These are phyloP conservation scores for Tuber umbilicatum DNA, from an alignment of 495 filamentous ascomycete genomes.

Conservation along the genomic window DNA sequence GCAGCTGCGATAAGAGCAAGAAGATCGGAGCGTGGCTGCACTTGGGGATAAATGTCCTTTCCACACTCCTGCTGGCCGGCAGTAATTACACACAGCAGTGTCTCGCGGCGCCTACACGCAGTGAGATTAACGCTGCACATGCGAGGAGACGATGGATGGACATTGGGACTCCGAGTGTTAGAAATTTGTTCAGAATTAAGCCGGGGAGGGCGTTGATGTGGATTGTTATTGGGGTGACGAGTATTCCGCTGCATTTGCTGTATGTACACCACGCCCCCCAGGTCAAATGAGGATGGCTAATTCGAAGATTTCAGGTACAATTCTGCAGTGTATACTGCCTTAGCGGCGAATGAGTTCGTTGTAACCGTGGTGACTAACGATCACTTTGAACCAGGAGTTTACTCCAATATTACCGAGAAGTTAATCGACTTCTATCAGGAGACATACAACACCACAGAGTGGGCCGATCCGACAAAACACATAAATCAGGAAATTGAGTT, in stretches of 20 bases:
- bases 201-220: conserved; percentile 22
- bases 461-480: too few relatives aligned
- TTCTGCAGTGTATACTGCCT: too few relatives aligned
- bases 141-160: conserved; percentile 28
- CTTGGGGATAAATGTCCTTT: conserved; percentile 38
- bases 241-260: conserved; percentile 38
- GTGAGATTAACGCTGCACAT: conserved; percentile 40
- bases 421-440: too few relatives aligned
- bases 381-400: too few relatives aligned
- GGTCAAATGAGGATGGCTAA: too few relatives aligned
- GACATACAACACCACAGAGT: too few relatives aligned
- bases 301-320: too few relatives aligned
- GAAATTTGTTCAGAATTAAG: conserved; percentile 32
- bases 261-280: too few relatives aligned
- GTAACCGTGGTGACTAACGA: too few relatives aligned
- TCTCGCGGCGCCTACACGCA: conserved; percentile 38
- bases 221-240: conserved; percentile 27
- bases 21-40: conserved; percentile 24
- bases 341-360: too few relatives aligned
- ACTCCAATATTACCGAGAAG: too few relatives aligned
- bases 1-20: conserved; percentile 23
- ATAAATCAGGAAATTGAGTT: too few relatives aligned
- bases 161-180: conserved; percentile 40
- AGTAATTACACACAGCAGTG: conserved; percentile 42
- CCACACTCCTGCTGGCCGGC: conserved; percentile 33